Evolutionary conservation across 2,329 filamentous ascomycete genomes (phyloP).

Genomic region (Colletotrichum eremochloae): DNA sequence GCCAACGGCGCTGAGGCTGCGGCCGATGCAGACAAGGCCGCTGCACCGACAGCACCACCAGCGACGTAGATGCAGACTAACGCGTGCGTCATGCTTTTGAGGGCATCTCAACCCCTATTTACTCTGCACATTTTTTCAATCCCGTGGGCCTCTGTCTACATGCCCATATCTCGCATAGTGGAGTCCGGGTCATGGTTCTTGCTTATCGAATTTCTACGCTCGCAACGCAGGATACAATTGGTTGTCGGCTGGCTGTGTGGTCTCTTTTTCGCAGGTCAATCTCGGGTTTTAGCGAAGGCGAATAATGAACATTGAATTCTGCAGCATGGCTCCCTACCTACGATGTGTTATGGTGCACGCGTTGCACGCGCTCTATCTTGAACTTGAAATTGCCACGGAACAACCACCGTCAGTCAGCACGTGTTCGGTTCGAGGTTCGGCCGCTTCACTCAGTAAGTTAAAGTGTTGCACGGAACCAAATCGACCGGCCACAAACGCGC

Average conservation of each 20-base stretch:
- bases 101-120: slow-evolving; percentile 27
- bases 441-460: background rate
- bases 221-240: slow-evolving; percentile 21
- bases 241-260: slow-evolving; percentile 16
- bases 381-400: background rate
- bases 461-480: background rate
- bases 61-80: background rate
- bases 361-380: background rate
- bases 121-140: background rate
- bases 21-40: slow-evolving; percentile 26
- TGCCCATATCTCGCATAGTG: slow-evolving; percentile 18
- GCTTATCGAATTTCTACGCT: slow-evolving; percentile 9
- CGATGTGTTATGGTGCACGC: no score
- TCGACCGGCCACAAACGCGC: background rate
- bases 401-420: background rate
- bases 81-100: slow-evolving; percentile 28
- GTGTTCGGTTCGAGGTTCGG: background rate
- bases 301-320: slow-evolving; percentile 23
- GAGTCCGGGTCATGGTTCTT: slow-evolving; percentile 19
- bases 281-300: slow-evolving; percentile 34
- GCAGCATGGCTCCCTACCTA: background rate
- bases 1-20: slow-evolving; percentile 10
- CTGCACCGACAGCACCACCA: slow-evolving; percentile 26
- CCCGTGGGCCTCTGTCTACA: background rate
- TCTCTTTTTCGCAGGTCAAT: slow-evolving; percentile 10